phyloP scores from a whole-genome alignment of 164 flowering plant genomes.

The Akebia trifoliata region DNA sequence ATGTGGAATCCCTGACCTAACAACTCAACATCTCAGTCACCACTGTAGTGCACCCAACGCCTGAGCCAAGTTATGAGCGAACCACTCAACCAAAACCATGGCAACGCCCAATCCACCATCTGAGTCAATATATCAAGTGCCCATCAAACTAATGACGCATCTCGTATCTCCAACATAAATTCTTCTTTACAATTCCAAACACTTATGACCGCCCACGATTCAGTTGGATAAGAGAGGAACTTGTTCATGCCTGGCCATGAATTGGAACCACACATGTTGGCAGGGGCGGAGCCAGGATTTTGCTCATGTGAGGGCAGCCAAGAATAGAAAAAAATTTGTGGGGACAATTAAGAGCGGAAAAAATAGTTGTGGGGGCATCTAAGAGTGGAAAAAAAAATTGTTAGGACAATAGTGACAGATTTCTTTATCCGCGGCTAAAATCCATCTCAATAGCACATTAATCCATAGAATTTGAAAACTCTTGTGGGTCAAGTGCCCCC shows the following conservation, averaged over 20 bases:
- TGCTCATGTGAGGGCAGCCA: no score
- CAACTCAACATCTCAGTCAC: conserved; percentile 70
- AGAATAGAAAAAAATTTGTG: no score
- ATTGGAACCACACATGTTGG: conserved; percentile 10
- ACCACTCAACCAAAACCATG: conserved; percentile 60
- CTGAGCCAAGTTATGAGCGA: conserved; percentile 80
- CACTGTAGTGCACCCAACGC: conserved; percentile 64
- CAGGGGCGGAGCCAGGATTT: no score
- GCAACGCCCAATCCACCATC: conserved; percentile 57
- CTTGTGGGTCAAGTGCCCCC: no score
- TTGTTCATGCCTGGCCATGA: conserved; percentile 41
- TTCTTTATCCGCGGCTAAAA: no score
- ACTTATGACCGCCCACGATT: conserved; percentile 85
- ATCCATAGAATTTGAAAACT: no score
- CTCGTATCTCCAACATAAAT: conserved; percentile 59
- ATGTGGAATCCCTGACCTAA: conserved; percentile 67
- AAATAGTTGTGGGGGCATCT: no score
- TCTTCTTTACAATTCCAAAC: conserved; percentile 80
- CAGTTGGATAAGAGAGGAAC: conserved; percentile 61
- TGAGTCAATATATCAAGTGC: conserved; percentile 55
- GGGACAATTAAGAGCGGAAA: no score
- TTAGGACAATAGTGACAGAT: no score
- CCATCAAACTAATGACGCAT: conserved; percentile 51
- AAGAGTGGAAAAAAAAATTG: no score
- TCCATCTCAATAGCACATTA: no score